phyloP scores from a whole-genome alignment of 768 basidiomycete species.

The Podaxis sp. region DNA sequence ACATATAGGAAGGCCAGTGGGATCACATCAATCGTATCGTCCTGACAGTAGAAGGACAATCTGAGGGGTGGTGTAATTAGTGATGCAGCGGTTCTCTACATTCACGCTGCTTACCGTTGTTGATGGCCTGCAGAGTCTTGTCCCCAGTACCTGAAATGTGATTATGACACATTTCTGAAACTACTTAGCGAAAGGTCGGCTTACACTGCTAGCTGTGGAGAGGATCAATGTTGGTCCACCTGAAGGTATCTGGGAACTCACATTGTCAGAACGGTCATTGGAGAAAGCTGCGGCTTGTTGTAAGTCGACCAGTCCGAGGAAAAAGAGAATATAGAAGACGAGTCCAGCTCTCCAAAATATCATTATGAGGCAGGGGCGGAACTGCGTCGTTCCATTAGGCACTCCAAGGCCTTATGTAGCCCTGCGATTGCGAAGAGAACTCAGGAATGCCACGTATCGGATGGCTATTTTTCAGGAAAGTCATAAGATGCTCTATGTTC shows the following conservation, averaged over 20 bases:
- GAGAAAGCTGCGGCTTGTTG: slow-evolving; percentile 29
- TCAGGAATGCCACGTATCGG: slow-evolving; percentile 7
- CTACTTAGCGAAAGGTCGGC: slow-evolving; percentile 14
- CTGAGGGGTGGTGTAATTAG: slow-evolving; percentile 18
- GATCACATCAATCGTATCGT: slow-evolving; percentile 59
- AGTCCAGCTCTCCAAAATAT: slow-evolving; percentile 8
- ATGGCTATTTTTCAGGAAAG: neutral
- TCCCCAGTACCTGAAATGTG: slow-evolving; percentile 36
- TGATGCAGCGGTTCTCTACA: neutral
- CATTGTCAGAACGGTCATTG: slow-evolving; percentile 35
- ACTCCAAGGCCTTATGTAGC: slow-evolving; percentile 3
- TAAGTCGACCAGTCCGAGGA: slow-evolving; percentile 17
- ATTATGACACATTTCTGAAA: neutral
- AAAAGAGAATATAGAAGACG: slow-evolving; percentile 10
- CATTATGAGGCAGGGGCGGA: slow-evolving; percentile 6
- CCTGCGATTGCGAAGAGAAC: neutral
- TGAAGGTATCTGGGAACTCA: slow-evolving; percentile 17
- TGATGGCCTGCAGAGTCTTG: slow-evolving; percentile 38
- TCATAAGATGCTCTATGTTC: slow-evolving; percentile 10
- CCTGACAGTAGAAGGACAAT: slow-evolving; percentile 61
- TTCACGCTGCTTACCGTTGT: slow-evolving; percentile 27
- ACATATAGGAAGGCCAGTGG: slow-evolving; percentile 59
- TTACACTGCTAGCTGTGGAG: slow-evolving; percentile 34
- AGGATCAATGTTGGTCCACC: neutral
- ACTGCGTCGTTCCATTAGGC: neutral